Evolutionary conservation across 257 asterid genomes (phyloP).

Genomic region (Solanum dulcamara): DNA sequence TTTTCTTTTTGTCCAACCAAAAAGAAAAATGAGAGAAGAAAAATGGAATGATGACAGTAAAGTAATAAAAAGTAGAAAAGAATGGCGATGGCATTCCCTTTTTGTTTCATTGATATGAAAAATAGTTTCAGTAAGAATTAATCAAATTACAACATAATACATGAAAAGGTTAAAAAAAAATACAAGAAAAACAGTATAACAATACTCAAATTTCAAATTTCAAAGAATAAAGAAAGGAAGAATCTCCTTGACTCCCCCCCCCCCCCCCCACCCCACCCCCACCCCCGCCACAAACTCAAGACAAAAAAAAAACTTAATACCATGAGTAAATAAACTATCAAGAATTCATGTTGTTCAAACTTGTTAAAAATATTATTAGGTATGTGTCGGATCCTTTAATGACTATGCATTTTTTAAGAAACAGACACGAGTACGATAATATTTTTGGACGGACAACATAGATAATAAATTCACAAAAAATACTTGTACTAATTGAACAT

Average conservation of each 20-base stretch:
- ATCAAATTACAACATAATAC: not conserved
- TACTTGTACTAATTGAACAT: not conserved
- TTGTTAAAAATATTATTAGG: not conserved
- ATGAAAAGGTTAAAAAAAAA: not conserved
- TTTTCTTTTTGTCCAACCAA: too few relatives aligned
- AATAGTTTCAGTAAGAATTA: not conserved
- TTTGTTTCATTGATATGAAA: not conserved
- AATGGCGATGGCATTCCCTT: not conserved
- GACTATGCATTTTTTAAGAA: not conserved
- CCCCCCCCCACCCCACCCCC: not conserved
- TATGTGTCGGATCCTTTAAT: accelerated
- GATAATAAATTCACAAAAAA: not conserved
- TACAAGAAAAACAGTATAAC: not conserved
- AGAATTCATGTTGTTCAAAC: not conserved
- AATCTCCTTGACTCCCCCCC: not conserved
- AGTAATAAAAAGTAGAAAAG: not conserved
- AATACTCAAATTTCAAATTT: not conserved
- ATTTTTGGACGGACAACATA: not conserved
- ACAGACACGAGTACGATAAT: not conserved
- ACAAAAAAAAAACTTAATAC: not conserved
- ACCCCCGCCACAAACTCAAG: not conserved
- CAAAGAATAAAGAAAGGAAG: not conserved
- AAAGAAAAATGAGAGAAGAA: too few relatives aligned
- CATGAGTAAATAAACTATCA: not conserved
- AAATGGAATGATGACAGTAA: not conserved